Percentiles rank a stretch among this genome's conserved stretches.
Evolutionary conservation across 257 asterid genomes (phyloP).

Genomic region (Fraxinus quadrangulata): DNA sequence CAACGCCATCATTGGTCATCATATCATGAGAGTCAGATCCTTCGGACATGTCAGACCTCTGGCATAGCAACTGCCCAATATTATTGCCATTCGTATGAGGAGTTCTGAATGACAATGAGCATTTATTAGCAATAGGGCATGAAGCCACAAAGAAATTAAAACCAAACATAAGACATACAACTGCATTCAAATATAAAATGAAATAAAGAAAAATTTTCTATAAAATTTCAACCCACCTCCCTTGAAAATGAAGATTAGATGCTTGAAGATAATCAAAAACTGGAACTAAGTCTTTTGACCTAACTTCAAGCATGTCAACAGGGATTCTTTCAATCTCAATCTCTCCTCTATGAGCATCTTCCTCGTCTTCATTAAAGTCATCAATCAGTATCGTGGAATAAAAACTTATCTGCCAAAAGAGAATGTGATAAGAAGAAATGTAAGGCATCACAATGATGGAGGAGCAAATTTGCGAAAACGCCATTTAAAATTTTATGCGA

Average conservation of each 20-base stretch:
- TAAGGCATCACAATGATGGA: conserved; percentile 12
- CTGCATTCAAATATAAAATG: too few species aligned
- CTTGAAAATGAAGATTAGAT: conserved; percentile 51
- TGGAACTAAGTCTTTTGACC: conserved; percentile 75
- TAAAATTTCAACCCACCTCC: conserved; percentile 49
- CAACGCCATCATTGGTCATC: conserved; percentile 34
- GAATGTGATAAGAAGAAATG: conserved; percentile 22
- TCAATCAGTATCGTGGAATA: conserved; percentile 49
- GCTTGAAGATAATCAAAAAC: conserved; percentile 65
- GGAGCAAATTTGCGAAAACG: not conserved
- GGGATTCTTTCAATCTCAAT: conserved; percentile 72
- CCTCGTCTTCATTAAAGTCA: conserved; percentile 36
- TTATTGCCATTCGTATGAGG: conserved; percentile 24
- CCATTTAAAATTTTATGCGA: too few species aligned
- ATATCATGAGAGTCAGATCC: conserved; percentile 42
- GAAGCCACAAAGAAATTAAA: not conserved
- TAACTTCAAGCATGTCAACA: conserved; percentile 56
- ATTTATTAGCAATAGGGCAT: not conserved
- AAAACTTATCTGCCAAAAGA: conserved; percentile 58
- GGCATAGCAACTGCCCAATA: conserved; percentile 42
- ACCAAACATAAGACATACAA: conserved; percentile 13
- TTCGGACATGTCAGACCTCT: conserved; percentile 40
- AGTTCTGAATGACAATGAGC: conserved; percentile 37
- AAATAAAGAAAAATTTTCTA: not conserved
- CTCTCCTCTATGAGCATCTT: conserved; percentile 59